Base-by-base conservation (phyloP, 768 basidiomycete genomes). In the Gautieria morchelliformis region DNA sequence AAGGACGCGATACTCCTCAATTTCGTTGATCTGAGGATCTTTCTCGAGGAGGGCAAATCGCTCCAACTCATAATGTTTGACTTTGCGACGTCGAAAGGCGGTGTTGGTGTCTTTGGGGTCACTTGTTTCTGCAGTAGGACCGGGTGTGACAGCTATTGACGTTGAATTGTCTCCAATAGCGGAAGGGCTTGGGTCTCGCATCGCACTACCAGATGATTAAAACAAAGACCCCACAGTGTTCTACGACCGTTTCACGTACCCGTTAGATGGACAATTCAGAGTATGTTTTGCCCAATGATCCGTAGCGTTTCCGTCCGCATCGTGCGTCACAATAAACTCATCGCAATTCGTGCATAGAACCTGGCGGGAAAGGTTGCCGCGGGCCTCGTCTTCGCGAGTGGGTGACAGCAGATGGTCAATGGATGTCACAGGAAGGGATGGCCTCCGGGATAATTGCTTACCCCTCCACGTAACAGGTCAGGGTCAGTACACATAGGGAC, bases 1-100 rank as follows among this genome's bases (percentile, higher is more conserved):
- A 10, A 57, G 47, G 11, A 48, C 56, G 33, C 48, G 45, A 33
- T 57, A 57, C 32, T 88, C 81, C 68, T 89, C 87, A 66, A 87
- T 87, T 61, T 85, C 76, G n/a, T 81, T 84, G 45, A 89, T 85
- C 63, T 88, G 87, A 14, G 84, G 84, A 66, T 89, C 87, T 0
- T 77, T 74, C 47, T 81, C 76, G 58, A 78, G 64, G 59, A 87
- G 87, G 42, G 81, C 79, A 60, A 87, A 87, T 19, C 85, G 82
- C 59, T 87, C 85, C 44, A 86, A 85, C 59, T 89, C 87, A 30
- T 35, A 39, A 48, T 48, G 19, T 40, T 40, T 37, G 35, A 57
- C 49, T 73, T 78, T 66, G 75, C 75, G 56, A 84, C 65, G 24
- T 82, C 66, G 20, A 75, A 76, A 45, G 77, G 69, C 39, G 89